phyloP scores from a whole-genome alignment of 2,329 filamentous ascomycete species.

The Pyrenochaeta sp. region DNA sequence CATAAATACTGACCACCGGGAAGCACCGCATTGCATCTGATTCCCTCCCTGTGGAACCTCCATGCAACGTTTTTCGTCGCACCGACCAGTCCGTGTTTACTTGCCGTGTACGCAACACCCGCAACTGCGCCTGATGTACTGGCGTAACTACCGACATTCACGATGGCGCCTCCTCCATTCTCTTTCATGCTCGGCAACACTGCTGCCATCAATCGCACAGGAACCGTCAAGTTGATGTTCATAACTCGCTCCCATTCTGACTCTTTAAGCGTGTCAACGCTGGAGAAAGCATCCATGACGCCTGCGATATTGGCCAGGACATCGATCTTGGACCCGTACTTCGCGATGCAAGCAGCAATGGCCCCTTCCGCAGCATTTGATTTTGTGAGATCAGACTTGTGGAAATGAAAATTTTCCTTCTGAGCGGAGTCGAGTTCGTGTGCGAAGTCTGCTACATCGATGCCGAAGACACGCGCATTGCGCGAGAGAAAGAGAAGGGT shows the following conservation, averaged over 20 bases:
- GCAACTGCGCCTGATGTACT: constrained; percentile 48
- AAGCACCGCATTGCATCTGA: constrained; percentile 57
- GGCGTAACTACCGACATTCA: constrained; percentile 49
- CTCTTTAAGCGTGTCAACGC: constrained; percentile 49
- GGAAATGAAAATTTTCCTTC: constrained; percentile 19
- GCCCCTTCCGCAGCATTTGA: constrained; percentile 19
- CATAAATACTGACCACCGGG: constrained; percentile 45
- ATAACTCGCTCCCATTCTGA: constrained; percentile 52
- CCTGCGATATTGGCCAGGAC: constrained; percentile 56
- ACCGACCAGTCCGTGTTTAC: constrained; percentile 55
- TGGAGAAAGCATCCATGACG: constrained; percentile 51
- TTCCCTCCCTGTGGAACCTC: constrained; percentile 54
- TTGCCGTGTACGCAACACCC: constrained; percentile 56
- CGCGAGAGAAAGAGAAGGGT: constrained; percentile 24
- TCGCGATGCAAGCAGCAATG: constrained; percentile 21
- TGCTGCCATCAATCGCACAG: constrained; percentile 54
- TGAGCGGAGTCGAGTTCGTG: constrained; percentile 7
- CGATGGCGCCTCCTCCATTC: constrained; percentile 49
- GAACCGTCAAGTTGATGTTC: constrained; percentile 53
- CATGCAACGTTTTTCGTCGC: constrained; percentile 59
- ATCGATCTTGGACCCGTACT: constrained; percentile 38
- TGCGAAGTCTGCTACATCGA: constrained; percentile 28
- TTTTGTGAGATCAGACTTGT: constrained; percentile 23
- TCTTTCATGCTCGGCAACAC: constrained; percentile 53
- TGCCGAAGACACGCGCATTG: constrained; percentile 30